Percentiles rank a stretch among this genome's conserved stretches.
Evolutionary conservation across 1,284 basidiomycete genomes (phyloP).

Genomic region (Phaffia rhodozyma): DNA sequence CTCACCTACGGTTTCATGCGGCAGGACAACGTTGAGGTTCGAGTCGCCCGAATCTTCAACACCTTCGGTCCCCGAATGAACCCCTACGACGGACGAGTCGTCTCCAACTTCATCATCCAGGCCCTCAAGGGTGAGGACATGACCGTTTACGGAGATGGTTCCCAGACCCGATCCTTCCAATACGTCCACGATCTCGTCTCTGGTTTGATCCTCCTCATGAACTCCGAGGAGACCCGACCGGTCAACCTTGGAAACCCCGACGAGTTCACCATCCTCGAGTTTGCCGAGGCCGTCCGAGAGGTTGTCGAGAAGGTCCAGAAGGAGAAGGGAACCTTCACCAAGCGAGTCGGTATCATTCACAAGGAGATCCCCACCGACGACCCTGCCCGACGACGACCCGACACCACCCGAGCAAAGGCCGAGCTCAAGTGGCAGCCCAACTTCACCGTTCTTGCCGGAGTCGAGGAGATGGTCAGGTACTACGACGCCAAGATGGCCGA

Average conservation of each 20-base stretch:
- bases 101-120: slow-evolving; percentile 71
- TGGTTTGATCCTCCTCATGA: slow-evolving; percentile 76
- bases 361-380: slow-evolving; percentile 74
- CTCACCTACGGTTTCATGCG: slow-evolving; percentile 87
- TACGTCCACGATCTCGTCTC: slow-evolving; percentile 44
- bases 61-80: slow-evolving; percentile 62
- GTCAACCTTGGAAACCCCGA: slow-evolving; percentile 90
- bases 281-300: slow-evolving; percentile 75
- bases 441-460: slow-evolving; percentile 67
- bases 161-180: slow-evolving; percentile 66
- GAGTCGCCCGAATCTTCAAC: slow-evolving; percentile 93
- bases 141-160: slow-evolving; percentile 93
- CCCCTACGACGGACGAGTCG: slow-evolving; percentile 88
- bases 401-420: slow-evolving; percentile 79
- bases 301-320: slow-evolving; percentile 78
- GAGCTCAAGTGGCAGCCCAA: slow-evolving; percentile 68
- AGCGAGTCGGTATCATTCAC: slow-evolving; percentile 61
- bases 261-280: slow-evolving; percentile 86
- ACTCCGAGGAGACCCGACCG: slow-evolving; percentile 75
- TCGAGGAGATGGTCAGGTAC: slow-evolving; percentile 85
- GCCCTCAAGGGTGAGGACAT: slow-evolving; percentile 89
- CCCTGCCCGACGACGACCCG: slow-evolving; percentile 83
- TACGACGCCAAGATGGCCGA: slow-evolving; percentile 77
- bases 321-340: slow-evolving; percentile 53
- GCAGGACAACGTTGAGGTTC: slow-evolving; percentile 88